Evolutionary conservation across 2,329 filamentous ascomycete species (phyloP), one percentile per base, ranked within the genome.

Genomic region (Cladophialophora chaetospira): DNA sequence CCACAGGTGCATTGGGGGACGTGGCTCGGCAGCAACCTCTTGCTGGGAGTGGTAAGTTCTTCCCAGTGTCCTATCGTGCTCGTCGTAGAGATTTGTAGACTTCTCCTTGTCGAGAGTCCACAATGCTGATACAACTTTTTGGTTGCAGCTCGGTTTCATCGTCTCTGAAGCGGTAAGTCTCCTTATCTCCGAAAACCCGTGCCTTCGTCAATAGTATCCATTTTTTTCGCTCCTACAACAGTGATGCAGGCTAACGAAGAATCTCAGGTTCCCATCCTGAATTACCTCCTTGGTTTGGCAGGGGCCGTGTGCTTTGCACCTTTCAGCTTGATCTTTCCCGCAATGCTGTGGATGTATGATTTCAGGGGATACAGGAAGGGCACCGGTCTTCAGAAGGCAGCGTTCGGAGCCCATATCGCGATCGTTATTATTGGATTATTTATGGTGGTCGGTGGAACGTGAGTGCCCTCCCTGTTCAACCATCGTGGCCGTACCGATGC

Each of bases 261-360:
- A n/a, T n/a, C n/a, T n/a, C n/a, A n/a, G n/a, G n/a, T n/a, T 21
- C 80, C 80, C 0, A 79, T 82, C 51, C 82, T 83, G 70, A 80
- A 80, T 55, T 81, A 77, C 62, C 63, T 82, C n/a, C 62, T 82
- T n/a, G 75, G 77, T 1, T 64, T 82, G 9, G 75, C 79, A 0
- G 79, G 78, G 2, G 75, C 74, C 19, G 55, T 82, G 5, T 79
- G 77, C 40, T 82, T 81, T 61, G 79, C 79, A 25, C 79, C 79
- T 0, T 62, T 83, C 40, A 77, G 75, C 2, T 70, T 82, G 19
- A 70, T 70, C 1, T 66, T 82, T 5, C 79, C 79, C 0, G 79
- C 76, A 0, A 77, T 72, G 70, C 60, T 82, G 3, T 83, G 80
- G 80, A 63, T 82, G 5, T 75, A 79, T 62, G 79, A 81, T 53